Evolutionary conservation across 768 basidiomycete species (phyloP), one percentile per base, ranked within the genome.

Genomic region (Naganishia vishniacii): DNA sequence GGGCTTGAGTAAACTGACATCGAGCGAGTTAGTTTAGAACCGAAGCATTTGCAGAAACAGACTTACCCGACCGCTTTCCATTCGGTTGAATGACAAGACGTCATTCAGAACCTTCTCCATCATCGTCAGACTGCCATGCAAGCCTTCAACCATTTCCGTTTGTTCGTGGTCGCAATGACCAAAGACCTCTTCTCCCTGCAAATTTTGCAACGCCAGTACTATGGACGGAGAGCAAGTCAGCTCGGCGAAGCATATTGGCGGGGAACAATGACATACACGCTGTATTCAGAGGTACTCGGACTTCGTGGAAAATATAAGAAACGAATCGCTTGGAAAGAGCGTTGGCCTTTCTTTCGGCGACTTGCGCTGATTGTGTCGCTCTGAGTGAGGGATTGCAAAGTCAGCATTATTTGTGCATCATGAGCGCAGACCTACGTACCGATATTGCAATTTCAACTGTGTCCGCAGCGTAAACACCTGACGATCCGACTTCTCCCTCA

Each of bases 141-240:
- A 48, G 85, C 91, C 92, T 70, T 85, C 85, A 72, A 92, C 91
- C 79, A 95, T 91, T 62, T 93, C 85, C 66, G 88, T 85, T 71
- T 91, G 87, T 40, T 86, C 84, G 68, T 83, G 67, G 16, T 73
- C 64, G 18, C 45, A 53, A 23, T 69, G 85, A 1, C 83, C 81
- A 47, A 94, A 83, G 1, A 83, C 82, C 8, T 86, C 84, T 0
- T 84, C 84, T 0, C 88, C 89, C 66, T 88, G 86, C 83, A 94
- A 86, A 72, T 97, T 94, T 78, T 95, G 92, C 18, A 93, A 87
- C 0, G 92, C 90, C 51, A 94, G 80, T 15, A 92, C 53, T 56
- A 26, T 40, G 3, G 26, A n/a, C 79, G 80, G 58, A 26, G 59
- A 26, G 23, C 1, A 34, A 9, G n/a, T 60, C n/a, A 26, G 29